Evolutionary conservation across 2,329 filamentous ascomycete genomes (phyloP), one percentile per base, ranked within the genome.

Genomic region (Phyllosticta paracitricarpa): DNA sequence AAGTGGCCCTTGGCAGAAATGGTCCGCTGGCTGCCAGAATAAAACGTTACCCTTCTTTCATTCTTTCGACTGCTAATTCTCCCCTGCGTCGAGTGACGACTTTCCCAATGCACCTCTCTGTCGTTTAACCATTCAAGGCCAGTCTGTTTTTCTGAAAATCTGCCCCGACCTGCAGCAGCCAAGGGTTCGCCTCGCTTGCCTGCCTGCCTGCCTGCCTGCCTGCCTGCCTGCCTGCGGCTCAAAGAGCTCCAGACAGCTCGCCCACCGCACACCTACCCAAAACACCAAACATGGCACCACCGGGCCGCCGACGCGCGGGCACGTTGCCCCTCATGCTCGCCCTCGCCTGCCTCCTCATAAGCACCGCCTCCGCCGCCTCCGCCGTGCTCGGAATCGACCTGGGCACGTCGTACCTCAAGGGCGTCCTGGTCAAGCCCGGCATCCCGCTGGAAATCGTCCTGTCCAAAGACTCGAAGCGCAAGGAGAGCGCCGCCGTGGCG

Each of bases 371-470:
- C 61, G 84, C 83, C 61, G 82, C 83, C 48, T 84, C 90, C 8
- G 90, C 91, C 59, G 92, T 97, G 19, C 80, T 99, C 24, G 94
- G 94, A 65, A 84, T 99, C 69, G 94, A 99, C 76, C 82, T 99
- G 60, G 94, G 94, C 67, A 97, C 94, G 61, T 91, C 96, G 74
- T 97, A 96, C 78, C 89, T 99, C 78, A 99, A 97, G 79, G 93
- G 93, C 28, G 87, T 89, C 14, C 84, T 99, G 52, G 93, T 99
- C 64, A 97, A 97, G 78, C 94, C 94, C 2, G 94, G 94, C 64
- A 93, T 96, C 58, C 94, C 94, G 10, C 89, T 99, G 72, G 94
- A 99, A 67, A 97, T 99, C 66, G 93, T 99, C 73, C 83, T 97
- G 61, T 97, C 92, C 30, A 99, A 97, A 74, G 94, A 99, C 77